phyloP scores from a whole-genome alignment of 352 stramenopile species.

The Blastocystis sp. region DNA sequence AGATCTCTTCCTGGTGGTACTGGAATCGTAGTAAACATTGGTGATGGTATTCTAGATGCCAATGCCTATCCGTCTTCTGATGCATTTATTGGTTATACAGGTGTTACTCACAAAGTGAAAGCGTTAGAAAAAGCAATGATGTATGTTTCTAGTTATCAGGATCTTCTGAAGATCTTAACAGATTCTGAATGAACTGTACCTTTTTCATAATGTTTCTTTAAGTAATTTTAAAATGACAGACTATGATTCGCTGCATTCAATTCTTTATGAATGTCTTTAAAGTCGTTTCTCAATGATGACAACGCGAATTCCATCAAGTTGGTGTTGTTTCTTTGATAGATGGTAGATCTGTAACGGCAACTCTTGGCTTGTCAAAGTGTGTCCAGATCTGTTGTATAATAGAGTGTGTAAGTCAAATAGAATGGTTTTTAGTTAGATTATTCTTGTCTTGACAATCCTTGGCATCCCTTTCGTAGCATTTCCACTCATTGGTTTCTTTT shows the following conservation, averaged over 20 bases:
- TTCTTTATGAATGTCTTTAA: neutral
- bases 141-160: neutral
- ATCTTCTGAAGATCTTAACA: neutral
- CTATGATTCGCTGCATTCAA: neutral
- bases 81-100: constrained; percentile 42
- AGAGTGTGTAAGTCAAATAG: neutral
- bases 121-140: constrained; percentile 41
- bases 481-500: constrained; percentile 5
- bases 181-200: neutral
- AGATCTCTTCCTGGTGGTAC: neutral
- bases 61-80: constrained; percentile 39
- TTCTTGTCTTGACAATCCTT: neutral
- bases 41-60: constrained; percentile 32
- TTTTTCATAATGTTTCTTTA: neutral
- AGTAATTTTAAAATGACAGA: neutral
- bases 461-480: neutral
- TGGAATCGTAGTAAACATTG: constrained; percentile 44
- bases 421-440: neutral
- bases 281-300: neutral
- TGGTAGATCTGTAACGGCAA: neutral
- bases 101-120: constrained; percentile 9
- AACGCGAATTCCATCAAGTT: neutral
- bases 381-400: neutral
- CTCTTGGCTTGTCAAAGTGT: neutral
- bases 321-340: neutral